Conservation (phyloP, 2,329 filamentous ascomycete species). For the Pseudopithomyces maydicus region DNA sequence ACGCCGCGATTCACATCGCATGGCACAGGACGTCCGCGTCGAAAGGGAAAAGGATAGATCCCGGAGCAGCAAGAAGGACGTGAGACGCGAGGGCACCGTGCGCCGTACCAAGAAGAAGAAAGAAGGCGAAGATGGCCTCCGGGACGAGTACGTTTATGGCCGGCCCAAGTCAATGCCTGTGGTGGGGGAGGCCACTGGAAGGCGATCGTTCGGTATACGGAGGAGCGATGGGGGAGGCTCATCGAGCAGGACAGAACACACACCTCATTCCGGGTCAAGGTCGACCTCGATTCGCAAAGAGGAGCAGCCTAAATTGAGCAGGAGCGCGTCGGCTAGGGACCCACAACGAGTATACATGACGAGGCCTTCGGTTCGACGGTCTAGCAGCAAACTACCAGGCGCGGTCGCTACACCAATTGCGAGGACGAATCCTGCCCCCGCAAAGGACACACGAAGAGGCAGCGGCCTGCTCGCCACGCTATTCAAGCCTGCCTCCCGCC, state of each 20-base stretch:
- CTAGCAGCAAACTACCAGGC: constrained; percentile 34
- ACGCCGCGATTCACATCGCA: constrained; percentile 35
- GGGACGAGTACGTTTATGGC: constrained; percentile 40
- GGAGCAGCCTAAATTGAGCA: constrained; percentile 37
- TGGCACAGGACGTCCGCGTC: constrained; percentile 34
- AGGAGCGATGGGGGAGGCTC: constrained; percentile 41
- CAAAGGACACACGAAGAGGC: constrained; percentile 35
- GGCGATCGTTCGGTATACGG: constrained; percentile 31
- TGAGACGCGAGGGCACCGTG: constrained; percentile 33
- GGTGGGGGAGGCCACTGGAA: constrained; percentile 34
- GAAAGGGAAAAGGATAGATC: constrained; percentile 34
- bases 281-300: constrained; percentile 35
- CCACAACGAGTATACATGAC: constrained; percentile 32
- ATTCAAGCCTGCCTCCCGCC: constrained; percentile 33
- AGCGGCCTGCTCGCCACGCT: constrained; percentile 40
- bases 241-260: constrained; percentile 40
- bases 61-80: constrained; percentile 34
- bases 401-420: constrained; percentile 25
- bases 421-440: constrained; percentile 28
- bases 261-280: constrained; percentile 38
- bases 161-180: constrained; percentile 32
- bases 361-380: constrained; percentile 36
- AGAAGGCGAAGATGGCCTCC: constrained; percentile 26
- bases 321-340: constrained; percentile 39
- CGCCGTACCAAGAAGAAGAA: constrained; percentile 34